phyloP scores from a whole-genome alignment of 441 rosid species.

The Sinapis alba region DNA sequence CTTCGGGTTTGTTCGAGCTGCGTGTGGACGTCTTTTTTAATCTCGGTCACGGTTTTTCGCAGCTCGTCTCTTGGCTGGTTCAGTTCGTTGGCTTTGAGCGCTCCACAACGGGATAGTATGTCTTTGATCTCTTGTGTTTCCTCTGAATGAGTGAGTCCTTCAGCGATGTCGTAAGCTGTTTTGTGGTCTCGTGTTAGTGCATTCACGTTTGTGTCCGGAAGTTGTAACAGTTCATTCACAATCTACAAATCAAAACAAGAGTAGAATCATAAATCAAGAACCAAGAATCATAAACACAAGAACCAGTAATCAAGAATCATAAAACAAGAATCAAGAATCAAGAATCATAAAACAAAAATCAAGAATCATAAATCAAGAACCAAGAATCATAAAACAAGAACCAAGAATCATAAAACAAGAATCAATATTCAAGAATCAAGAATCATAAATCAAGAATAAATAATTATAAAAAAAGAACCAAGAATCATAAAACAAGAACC shows the following conservation, averaged over 20 bases:
- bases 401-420: background rate
- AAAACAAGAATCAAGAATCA: background rate
- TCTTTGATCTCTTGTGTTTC: slow-evolving; percentile 67
- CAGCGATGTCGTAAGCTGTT: slow-evolving; percentile 86
- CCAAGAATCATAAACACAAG: background rate
- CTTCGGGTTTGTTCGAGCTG: slow-evolving; percentile 89
- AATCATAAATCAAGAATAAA: background rate
- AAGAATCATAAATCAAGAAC: too few species aligned
- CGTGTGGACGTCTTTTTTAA: slow-evolving; percentile 72
- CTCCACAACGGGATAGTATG: slow-evolving; percentile 63
- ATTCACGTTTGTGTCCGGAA: slow-evolving; percentile 75
- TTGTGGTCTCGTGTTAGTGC: slow-evolving; percentile 77
- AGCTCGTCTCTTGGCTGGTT: slow-evolving; percentile 86
- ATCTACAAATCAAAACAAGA: slow-evolving; percentile 51
- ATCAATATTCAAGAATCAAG: background rate
- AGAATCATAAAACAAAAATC: background rate
- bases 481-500: background rate
- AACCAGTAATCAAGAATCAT: background rate
- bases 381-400: background rate
- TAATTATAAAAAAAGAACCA: background rate
- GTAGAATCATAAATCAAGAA: background rate
- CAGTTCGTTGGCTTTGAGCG: slow-evolving; percentile 68
- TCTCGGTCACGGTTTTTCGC: slow-evolving; percentile 69
- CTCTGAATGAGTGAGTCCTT: slow-evolving; percentile 75
- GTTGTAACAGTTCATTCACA: slow-evolving; percentile 62